phyloP scores from a whole-genome alignment of 352 stramenopile genomes.

The Globisporangium viniferum region DNA sequence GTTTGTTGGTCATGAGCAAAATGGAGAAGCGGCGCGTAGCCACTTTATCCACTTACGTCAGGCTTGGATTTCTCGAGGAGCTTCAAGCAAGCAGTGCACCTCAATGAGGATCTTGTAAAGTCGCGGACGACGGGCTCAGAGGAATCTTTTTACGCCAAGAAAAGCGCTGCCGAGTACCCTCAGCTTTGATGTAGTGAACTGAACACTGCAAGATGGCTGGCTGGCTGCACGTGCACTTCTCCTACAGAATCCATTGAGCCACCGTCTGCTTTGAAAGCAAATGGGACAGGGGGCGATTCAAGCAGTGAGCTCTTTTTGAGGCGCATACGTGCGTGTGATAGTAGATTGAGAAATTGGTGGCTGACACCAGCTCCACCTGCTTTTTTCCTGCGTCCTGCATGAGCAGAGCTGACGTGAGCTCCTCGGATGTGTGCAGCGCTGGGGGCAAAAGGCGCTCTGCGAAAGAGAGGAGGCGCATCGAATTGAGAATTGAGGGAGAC shows the following conservation, averaged over 20 bases:
- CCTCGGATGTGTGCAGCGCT: background rate
- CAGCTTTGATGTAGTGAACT: background rate
- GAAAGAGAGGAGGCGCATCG: background rate
- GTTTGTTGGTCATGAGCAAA: background rate
- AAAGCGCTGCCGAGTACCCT: background rate
- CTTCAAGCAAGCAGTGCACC: background rate
- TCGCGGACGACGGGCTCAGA: background rate
- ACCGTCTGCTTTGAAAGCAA: background rate
- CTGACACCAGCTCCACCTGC: background rate
- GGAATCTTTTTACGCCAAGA: background rate
- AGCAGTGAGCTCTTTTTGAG: background rate
- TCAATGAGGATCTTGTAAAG: background rate
- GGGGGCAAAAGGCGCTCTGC: background rate
- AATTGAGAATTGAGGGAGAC: too few species aligned
- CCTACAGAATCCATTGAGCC: background rate
- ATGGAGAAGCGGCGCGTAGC: background rate
- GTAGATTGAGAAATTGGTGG: background rate
- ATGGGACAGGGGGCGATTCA: background rate
- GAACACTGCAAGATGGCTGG: background rate
- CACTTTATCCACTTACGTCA: background rate
- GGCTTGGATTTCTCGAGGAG: background rate
- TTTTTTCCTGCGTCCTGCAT: background rate
- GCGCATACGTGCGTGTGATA: background rate
- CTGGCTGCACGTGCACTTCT: background rate
- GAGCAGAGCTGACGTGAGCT: background rate